phyloP scores from a whole-genome alignment of 1,139 yeast genomes.

The Yamadazyma epiphylla region DNA sequence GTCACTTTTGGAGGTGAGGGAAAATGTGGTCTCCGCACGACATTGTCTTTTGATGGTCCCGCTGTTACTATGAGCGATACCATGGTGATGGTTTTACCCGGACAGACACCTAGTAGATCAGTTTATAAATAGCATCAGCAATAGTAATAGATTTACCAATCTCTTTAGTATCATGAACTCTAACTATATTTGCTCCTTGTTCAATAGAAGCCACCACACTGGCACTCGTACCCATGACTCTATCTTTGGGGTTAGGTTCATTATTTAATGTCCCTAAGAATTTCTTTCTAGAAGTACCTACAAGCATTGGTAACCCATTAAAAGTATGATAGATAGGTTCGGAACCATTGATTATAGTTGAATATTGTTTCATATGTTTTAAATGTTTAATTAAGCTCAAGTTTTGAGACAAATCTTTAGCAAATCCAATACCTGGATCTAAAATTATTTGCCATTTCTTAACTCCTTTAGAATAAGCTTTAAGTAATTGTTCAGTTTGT shows the following conservation, averaged over 20 bases:
- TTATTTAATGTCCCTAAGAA: slow-evolving; percentile 74
- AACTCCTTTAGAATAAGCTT: slow-evolving; percentile 63
- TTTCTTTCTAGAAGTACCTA: slow-evolving; percentile 86
- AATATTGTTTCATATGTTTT: slow-evolving; percentile 51
- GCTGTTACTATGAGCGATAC: neutral
- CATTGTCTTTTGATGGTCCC: neutral
- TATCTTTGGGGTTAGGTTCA: slow-evolving; percentile 45
- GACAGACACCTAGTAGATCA: slow-evolving; percentile 4
- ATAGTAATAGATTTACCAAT: slow-evolving; percentile 60
- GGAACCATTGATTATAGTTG: slow-evolving; percentile 22
- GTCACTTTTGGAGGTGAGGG: too few species aligned
- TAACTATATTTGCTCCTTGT: slow-evolving; percentile 72
- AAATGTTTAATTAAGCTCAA: slow-evolving; percentile 58
- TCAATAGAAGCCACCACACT: slow-evolving; percentile 71
- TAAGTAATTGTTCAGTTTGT: slow-evolving; percentile 49
- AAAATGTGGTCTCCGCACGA: neutral
- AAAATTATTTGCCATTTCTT: slow-evolving; percentile 85
- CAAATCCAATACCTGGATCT: slow-evolving; percentile 97
- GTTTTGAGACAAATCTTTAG: slow-evolving; percentile 70
- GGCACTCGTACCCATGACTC: slow-evolving; percentile 77
- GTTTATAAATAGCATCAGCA: slow-evolving; percentile 75
- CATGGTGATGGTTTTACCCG: slow-evolving; percentile 2
- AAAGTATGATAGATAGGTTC: slow-evolving; percentile 32
- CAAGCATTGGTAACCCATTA: slow-evolving; percentile 58
- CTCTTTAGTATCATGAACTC: slow-evolving; percentile 83